phyloP scores from a whole-genome alignment of 805 yeast genomes.

The Saccharomycopsis microspora region DNA sequence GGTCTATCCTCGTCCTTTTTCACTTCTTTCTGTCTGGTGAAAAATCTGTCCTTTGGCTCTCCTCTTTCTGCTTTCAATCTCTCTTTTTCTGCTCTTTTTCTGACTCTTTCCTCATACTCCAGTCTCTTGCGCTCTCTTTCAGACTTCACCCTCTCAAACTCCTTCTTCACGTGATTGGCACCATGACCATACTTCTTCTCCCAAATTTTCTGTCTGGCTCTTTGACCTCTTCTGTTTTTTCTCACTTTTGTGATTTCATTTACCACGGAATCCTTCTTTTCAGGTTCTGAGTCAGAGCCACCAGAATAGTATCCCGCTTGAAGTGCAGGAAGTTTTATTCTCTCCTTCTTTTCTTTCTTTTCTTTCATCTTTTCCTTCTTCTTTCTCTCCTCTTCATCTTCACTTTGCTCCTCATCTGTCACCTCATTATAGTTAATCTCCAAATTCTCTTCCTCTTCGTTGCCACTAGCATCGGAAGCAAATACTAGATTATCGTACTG shows the following conservation, averaged over 20 bases:
- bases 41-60: slow-evolving; percentile 20
- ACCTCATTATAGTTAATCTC: slow-evolving; percentile 41
- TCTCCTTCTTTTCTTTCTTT: slow-evolving; percentile 22
- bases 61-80: slow-evolving; percentile 25
- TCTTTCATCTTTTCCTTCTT: slow-evolving; percentile 19
- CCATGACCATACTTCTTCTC: slow-evolving; percentile 73
- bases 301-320: slow-evolving; percentile 79
- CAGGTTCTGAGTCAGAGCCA: slow-evolving; percentile 56
- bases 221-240: slow-evolving; percentile 91
- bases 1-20: neutral
- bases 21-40: slow-evolving; percentile 7
- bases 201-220: slow-evolving; percentile 96
- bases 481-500: slow-evolving; percentile 29
- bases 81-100: slow-evolving; percentile 48
- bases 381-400: slow-evolving; percentile 22
- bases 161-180: slow-evolving; percentile 76
- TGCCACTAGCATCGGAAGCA: slow-evolving; percentile 34
- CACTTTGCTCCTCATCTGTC: slow-evolving; percentile 55
- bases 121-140: slow-evolving; percentile 48
- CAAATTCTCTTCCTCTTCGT: slow-evolving; percentile 21
- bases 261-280: slow-evolving; percentile 35
- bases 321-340: slow-evolving; percentile 49
- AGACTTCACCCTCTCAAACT: slow-evolving; percentile 39
- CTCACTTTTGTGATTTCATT: slow-evolving; percentile 40
- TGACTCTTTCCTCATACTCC: slow-evolving; percentile 65